Evolutionary conservation across 2,329 filamentous ascomycete genomes (phyloP).

Genomic region (Microthyrium microscopicum): DNA sequence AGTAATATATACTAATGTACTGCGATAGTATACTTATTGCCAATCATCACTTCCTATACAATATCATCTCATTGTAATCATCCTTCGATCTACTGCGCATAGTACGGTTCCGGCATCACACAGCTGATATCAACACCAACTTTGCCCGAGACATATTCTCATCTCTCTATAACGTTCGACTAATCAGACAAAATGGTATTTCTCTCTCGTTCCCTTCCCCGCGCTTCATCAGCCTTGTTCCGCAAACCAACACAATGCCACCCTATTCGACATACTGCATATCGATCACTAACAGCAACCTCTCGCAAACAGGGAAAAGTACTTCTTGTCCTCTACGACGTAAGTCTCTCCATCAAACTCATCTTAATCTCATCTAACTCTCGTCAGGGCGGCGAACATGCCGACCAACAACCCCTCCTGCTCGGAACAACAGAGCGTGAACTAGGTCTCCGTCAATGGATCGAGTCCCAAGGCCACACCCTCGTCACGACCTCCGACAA

Average conservation of each 20-base stretch:
- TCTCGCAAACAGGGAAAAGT: slow-evolving; percentile 78
- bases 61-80: no score
- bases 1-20: no score
- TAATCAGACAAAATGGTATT: slow-evolving; percentile 47
- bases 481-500: slow-evolving; percentile 96
- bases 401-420: slow-evolving; percentile 71
- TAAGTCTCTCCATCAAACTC: slow-evolving; percentile 25
- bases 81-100: no score
- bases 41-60: no score
- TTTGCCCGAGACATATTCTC: no score
- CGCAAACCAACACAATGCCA: not conserved
- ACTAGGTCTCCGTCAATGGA: slow-evolving; percentile 91
- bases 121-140: no score
- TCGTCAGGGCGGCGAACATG: slow-evolving; percentile 57
- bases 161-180: no score
- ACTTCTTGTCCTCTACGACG: slow-evolving; percentile 86
- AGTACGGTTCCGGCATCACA: no score
- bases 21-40: no score
- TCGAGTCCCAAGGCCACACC: slow-evolving; percentile 92
- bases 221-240: slow-evolving; percentile 25
- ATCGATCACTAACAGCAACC: slow-evolving; percentile 47
- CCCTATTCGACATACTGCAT: slow-evolving; percentile 8
- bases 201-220: slow-evolving; percentile 38
- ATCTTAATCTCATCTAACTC: not conserved
- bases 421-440: slow-evolving; percentile 97